Evolutionary conservation across 202 grass and related monocot genomes (phyloP).

Genomic region (Musa balbisiana): DNA sequence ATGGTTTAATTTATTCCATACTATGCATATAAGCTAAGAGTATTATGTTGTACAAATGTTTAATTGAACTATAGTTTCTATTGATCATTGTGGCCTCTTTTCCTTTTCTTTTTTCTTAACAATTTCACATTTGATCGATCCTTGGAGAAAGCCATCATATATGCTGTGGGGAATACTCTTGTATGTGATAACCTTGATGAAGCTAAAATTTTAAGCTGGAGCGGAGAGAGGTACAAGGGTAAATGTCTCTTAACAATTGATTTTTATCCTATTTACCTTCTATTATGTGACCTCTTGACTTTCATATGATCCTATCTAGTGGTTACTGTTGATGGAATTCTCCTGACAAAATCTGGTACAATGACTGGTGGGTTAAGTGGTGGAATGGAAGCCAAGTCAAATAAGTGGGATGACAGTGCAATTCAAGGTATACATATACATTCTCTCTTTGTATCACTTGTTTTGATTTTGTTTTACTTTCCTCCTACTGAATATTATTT

Average conservation of each 20-base stretch:
- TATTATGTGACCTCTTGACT: slow-evolving; percentile 24
- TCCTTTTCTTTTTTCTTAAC: slow-evolving; percentile 62
- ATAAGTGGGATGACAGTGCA: slow-evolving; percentile 92
- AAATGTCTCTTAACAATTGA: slow-evolving; percentile 29
- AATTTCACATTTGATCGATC: slow-evolving; percentile 78
- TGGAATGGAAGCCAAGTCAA: slow-evolving; percentile 99
- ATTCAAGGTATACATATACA: slow-evolving; percentile 52
- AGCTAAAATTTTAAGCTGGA: slow-evolving; percentile 96
- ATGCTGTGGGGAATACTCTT: slow-evolving; percentile 98
- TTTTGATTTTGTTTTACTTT: not conserved
- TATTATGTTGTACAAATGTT: not conserved
- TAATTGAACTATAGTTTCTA: not conserved
- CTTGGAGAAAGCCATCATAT: slow-evolving; percentile 97
- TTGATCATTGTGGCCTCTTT: not conserved
- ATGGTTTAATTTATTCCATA: too few relatives aligned
- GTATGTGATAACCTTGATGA: slow-evolving; percentile 98
- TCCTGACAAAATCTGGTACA: slow-evolving; percentile 89
- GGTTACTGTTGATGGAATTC: slow-evolving; percentile 91
- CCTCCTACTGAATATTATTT: slow-evolving; percentile 14
- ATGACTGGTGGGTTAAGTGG: slow-evolving; percentile 99
- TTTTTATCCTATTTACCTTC: slow-evolving; percentile 25
- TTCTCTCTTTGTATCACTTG: not conserved
- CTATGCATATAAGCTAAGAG: not conserved
- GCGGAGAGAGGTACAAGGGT: slow-evolving; percentile 94
- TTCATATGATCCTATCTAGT: slow-evolving; percentile 42